Percentiles rank a stretch among this genome's conserved stretches.
Evolutionary conservation across 1,284 basidiomycete genomes (phyloP).

Genomic region (Puccinia brachypodii): DNA sequence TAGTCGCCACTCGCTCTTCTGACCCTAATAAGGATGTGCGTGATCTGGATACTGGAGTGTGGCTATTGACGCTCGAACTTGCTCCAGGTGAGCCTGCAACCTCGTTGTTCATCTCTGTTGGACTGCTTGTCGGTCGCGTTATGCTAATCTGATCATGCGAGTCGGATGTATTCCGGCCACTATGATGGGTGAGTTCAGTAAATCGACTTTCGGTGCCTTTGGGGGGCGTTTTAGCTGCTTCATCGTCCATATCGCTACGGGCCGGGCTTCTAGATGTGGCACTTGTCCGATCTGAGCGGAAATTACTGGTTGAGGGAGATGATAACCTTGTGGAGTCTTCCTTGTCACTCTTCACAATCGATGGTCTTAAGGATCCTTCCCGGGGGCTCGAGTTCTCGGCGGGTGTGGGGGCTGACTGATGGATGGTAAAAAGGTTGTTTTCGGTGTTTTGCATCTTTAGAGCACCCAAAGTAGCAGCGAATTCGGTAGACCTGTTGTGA

Average conservation of each 20-base stretch:
- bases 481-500: constrained; percentile 2
- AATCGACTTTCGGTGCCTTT: not conserved
- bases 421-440: constrained; percentile 23
- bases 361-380: not conserved
- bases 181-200: not conserved
- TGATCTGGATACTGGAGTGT: not conserved
- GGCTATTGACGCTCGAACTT: not conserved
- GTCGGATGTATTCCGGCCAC: not conserved
- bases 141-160: not conserved
- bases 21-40: not conserved
- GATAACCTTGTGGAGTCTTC: constrained; percentile 9
- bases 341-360: not conserved
- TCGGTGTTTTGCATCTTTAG: not conserved
- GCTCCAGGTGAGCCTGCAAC: not conserved
- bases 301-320: constrained; percentile 10
- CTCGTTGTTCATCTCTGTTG: not conserved
- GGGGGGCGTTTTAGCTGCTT: not conserved
- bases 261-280: constrained; percentile 15
- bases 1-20: not conserved
- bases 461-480: not conserved
- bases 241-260: not conserved
- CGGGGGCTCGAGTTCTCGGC: not conserved
- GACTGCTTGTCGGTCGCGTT: not conserved
- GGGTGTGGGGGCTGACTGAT: not conserved
- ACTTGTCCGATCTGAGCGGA: not conserved